Percentiles rank a stretch among this genome's conserved stretches.
Evolutionary conservation across 805 yeast genomes (phyloP).

Genomic region (Hanseniaspora valbyensis): DNA sequence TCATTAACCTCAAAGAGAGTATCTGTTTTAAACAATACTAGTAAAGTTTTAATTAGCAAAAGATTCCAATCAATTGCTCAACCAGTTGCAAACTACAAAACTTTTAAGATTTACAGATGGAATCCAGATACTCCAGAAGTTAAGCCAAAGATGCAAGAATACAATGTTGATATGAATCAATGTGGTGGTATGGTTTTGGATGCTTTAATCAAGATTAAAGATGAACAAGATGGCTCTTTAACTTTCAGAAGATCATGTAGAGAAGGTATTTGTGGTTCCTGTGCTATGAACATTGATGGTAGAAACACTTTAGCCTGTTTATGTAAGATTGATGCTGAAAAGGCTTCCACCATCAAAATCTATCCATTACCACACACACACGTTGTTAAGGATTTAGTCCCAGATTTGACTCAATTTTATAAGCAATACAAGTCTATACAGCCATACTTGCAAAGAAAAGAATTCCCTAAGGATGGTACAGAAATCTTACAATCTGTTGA

Average conservation of each 20-base stretch:
- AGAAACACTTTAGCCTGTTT: slow-evolving; percentile 93
- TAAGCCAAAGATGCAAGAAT: slow-evolving; percentile 77
- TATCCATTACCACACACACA: slow-evolving; percentile 98
- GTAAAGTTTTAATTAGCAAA: background rate
- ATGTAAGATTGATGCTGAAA: slow-evolving; percentile 80
- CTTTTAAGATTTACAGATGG: slow-evolving; percentile 94
- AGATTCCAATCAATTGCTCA: slow-evolving; percentile 31
- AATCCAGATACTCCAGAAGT: slow-evolving; percentile 91
- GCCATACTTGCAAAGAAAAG: slow-evolving; percentile 79
- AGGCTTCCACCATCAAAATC: slow-evolving; percentile 64
- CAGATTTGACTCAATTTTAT: slow-evolving; percentile 94
- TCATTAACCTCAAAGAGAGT: slow-evolving; percentile 1
- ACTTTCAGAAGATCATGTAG: slow-evolving; percentile 97
- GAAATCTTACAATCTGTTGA: slow-evolving; percentile 84
- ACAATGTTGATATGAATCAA: slow-evolving; percentile 72
- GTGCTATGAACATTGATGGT: slow-evolving; percentile 99
- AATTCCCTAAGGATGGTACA: slow-evolving; percentile 75
- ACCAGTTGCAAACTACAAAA: slow-evolving; percentile 52
- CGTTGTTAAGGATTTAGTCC: slow-evolving; percentile 92
- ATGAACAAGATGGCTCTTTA: slow-evolving; percentile 90
- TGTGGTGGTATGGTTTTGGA: slow-evolving; percentile 98
- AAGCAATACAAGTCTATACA: slow-evolving; percentile 96
- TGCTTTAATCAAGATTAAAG: slow-evolving; percentile 86
- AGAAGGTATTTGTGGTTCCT: slow-evolving; percentile 98
- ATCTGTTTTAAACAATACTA: background rate